Conservation (phyloP, 179 eudicot species). For the Corrigiola litoralis region DNA sequence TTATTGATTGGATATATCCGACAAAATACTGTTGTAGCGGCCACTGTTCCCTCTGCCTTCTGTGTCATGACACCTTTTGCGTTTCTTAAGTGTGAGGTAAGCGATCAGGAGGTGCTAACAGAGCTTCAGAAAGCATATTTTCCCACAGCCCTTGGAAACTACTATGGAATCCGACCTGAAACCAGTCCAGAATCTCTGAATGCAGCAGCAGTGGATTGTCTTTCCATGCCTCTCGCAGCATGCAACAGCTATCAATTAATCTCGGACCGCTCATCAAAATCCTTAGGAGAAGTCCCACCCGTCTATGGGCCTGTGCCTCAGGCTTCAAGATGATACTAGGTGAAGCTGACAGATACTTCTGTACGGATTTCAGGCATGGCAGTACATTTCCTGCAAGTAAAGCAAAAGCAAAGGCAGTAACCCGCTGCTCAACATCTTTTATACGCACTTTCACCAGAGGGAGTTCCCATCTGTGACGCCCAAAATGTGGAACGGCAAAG, state of each 20-base stretch:
- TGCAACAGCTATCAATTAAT: conserved; percentile 52
- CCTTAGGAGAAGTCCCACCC: conserved; percentile 62
- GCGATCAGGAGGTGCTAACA: conserved; percentile 37
- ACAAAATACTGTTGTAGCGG: too few relatives aligned
- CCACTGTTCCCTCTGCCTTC: too few relatives aligned
- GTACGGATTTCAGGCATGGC: conserved; percentile 57
- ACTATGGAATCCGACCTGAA: conserved; percentile 44
- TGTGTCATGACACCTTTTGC: background rate
- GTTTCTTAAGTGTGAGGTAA: conserved; percentile 21
- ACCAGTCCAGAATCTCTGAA: conserved; percentile 65
- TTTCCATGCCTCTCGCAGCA: conserved; percentile 48
- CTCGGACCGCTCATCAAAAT: conserved; percentile 43
- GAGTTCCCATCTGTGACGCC: conserved; percentile 66
- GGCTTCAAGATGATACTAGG: conserved; percentile 69
- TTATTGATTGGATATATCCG: too few relatives aligned
- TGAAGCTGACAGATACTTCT: conserved; percentile 45
- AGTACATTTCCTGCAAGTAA: conserved; percentile 84
- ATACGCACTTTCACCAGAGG: conserved; percentile 52
- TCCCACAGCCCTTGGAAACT: conserved; percentile 60
- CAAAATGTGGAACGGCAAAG: conserved; percentile 60
- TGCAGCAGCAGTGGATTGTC: conserved; percentile 50
- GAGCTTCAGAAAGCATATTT: conserved; percentile 58
- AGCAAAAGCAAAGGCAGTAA: conserved; percentile 58
- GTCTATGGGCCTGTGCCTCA: conserved; percentile 62
- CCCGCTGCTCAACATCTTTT: conserved; percentile 43